Percentiles rank a stretch among this genome's conserved stretches.
These are phyloP conservation scores for Talaromyces marneffei DNA, from an alignment of 2,329 filamentous ascomycete species.

Conservation along the genomic window DNA sequence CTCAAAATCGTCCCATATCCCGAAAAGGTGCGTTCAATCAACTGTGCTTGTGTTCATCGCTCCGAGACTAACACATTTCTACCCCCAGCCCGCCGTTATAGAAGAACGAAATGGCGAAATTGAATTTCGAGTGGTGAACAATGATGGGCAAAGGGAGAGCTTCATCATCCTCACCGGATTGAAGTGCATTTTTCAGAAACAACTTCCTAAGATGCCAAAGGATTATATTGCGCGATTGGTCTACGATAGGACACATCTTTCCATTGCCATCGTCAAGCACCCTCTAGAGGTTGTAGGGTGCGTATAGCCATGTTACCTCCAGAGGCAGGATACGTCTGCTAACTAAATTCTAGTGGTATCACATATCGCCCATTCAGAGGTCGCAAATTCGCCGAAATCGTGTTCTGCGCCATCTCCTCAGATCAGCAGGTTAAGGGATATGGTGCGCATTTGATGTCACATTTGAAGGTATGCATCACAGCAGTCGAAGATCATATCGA, in stretches of 20 bases:
- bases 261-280: conserved; percentile 95
- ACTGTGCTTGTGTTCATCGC: background rate
- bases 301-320: conserved; percentile 17
- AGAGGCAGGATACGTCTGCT: conserved; percentile 16
- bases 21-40: conserved; percentile 63
- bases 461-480: conserved; percentile 66
- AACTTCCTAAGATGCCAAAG: conserved; percentile 98
- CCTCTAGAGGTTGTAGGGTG: conserved; percentile 81
- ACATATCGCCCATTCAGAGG: conserved; percentile 92
- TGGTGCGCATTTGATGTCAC: conserved; percentile 94
- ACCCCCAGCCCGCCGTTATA: conserved; percentile 67
- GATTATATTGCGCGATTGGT: conserved; percentile 97
- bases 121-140: conserved; percentile 96
- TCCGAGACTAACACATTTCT: conserved; percentile 21
- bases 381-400: conserved; percentile 92
- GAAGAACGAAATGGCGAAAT: conserved; percentile 94
- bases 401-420: conserved; percentile 95
- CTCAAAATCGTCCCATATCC: conserved; percentile 73
- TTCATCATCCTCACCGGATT: conserved; percentile 91
- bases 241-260: conserved; percentile 93
- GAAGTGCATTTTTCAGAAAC: conserved; percentile 98
- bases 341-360: conserved; percentile 62
- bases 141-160: conserved; percentile 80
- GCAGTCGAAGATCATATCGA: background rate
- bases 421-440: conserved; percentile 99